These are phyloP conservation scores for Cytidiella melzeri DNA, from an alignment of 768 basidiomycete genomes.

Conservation along the genomic window DNA sequence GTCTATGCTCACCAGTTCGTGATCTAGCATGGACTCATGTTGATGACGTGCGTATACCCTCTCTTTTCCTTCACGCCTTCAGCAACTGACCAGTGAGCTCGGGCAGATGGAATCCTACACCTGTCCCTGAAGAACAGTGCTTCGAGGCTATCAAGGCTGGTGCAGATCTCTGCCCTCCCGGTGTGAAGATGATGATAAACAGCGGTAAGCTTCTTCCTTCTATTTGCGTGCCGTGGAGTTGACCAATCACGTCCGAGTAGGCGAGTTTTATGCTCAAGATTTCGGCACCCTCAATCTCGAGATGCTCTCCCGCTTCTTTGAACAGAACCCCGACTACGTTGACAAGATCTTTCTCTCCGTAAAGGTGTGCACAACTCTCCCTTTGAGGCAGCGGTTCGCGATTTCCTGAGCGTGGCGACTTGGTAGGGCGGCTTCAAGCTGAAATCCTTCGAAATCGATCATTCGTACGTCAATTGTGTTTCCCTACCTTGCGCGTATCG, in stretches of 20 bases:
- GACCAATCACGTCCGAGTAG: constrained; percentile 19
- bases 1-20: not conserved
- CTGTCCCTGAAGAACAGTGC: constrained; percentile 49
- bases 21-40: constrained; percentile 46
- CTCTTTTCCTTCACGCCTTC: not conserved
- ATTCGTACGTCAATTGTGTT: constrained; percentile 21
- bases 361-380: constrained; percentile 29
- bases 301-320: constrained; percentile 45
- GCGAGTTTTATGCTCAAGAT: constrained; percentile 52
- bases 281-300: constrained; percentile 37
- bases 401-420: too few species aligned
- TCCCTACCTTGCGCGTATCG: not conserved
- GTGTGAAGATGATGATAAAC: constrained; percentile 45
- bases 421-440: constrained; percentile 19
- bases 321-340: constrained; percentile 36
- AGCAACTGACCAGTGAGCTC: not conserved
- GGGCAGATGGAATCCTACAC: constrained; percentile 34
- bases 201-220: constrained; percentile 29
- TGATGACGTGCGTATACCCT: constrained; percentile 44
- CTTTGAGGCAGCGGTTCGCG: too few species aligned
- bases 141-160: constrained; percentile 57
- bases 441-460: constrained; percentile 13
- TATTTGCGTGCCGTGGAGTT: not conserved
- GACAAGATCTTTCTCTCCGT: constrained; percentile 44
- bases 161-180: constrained; percentile 35